Evolutionary conservation across 2,329 filamentous ascomycete genomes (phyloP).

Genomic region (Arthroderma sp.): DNA sequence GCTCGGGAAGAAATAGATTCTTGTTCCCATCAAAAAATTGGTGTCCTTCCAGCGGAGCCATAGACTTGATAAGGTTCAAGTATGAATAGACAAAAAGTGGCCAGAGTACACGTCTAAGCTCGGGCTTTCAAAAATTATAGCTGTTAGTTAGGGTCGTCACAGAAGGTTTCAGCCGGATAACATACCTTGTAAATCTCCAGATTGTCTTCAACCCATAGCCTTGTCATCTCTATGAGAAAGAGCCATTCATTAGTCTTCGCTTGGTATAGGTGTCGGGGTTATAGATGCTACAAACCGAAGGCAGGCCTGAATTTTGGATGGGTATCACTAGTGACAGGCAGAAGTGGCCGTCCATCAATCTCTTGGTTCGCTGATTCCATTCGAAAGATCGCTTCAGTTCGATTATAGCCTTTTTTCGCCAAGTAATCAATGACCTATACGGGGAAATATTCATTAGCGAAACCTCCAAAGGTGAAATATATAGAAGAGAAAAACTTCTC

Average conservation of each 20-base stretch:
- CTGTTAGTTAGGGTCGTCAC: conserved; percentile 11
- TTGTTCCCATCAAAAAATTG: conserved; percentile 60
- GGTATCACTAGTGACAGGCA: conserved; percentile 54
- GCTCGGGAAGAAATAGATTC: conserved; percentile 59
- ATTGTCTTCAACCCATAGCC: conserved; percentile 78
- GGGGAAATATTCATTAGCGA: conserved; percentile 3
- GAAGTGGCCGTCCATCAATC: conserved; percentile 64
- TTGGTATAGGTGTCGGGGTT: background rate
- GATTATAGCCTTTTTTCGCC: conserved; percentile 84
- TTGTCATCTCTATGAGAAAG: conserved; percentile 46
- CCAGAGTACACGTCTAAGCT: conserved; percentile 80
- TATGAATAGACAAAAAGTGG: conserved; percentile 91
- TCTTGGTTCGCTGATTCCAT: conserved; percentile 79
- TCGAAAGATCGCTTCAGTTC: conserved; percentile 83
- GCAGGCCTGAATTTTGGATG: conserved; percentile 67
- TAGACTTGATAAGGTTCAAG: conserved; percentile 62
- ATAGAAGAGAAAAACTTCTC: background rate
- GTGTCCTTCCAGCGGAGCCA: conserved; percentile 59
- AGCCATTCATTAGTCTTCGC: background rate
- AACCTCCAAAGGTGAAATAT: background rate
- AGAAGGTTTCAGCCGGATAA: conserved; percentile 1
- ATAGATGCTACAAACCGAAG: conserved; percentile 39
- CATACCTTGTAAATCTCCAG: conserved; percentile 83
- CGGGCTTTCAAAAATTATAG: conserved; percentile 50
- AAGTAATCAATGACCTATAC: conserved; percentile 72